Percentiles rank a stretch among this genome's conserved stretches.
These are phyloP conservation scores for Botryobasidium botryosum DNA, from an alignment of 768 basidiomycete species.

Conservation along the genomic window DNA sequence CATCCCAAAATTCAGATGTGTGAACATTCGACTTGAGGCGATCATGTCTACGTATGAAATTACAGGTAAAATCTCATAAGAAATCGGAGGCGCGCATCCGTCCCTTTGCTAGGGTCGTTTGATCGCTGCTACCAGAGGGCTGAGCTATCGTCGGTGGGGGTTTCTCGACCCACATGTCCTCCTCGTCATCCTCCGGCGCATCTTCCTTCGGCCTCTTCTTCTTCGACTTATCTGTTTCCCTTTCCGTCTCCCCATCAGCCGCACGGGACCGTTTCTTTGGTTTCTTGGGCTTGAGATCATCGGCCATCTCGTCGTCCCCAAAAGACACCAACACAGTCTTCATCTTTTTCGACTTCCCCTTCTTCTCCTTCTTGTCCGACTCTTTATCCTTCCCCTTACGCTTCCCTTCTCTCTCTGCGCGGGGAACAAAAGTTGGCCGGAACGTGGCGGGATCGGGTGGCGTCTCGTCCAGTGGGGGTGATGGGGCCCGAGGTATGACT, in stretches of 20 bases:
- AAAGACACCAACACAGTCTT: conserved; percentile 17
- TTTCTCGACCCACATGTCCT: conserved; percentile 54
- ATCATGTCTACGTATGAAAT: conserved; percentile 1
- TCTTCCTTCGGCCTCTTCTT: conserved; percentile 24
- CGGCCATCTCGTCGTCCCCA: conserved; percentile 25
- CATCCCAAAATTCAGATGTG: background rate
- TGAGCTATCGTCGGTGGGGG: conserved; percentile 25
- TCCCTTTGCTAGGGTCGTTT: conserved; percentile 16
- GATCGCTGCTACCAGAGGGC: conserved; percentile 15
- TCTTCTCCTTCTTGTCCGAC: conserved; percentile 26
- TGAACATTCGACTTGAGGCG: background rate
- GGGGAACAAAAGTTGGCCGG: conserved; percentile 74
- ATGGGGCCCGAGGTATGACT: background rate
- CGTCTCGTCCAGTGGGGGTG: conserved; percentile 14
- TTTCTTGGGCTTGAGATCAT: conserved; percentile 28
- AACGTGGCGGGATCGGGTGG: conserved; percentile 50
- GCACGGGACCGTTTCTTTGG: conserved; percentile 21
- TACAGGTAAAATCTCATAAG: conserved; percentile 36
- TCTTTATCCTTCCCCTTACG: conserved; percentile 23
- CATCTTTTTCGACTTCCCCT: conserved; percentile 35
- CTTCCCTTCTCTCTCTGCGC: conserved; percentile 21
- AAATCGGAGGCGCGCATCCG: conserved; percentile 65
- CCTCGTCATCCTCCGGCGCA: conserved; percentile 27
- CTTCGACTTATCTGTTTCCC: conserved; percentile 21
- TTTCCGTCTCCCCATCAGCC: conserved; percentile 22